phyloP scores from a whole-genome alignment of 2,329 filamentous ascomycete species.

The Penicillium sp. region DNA sequence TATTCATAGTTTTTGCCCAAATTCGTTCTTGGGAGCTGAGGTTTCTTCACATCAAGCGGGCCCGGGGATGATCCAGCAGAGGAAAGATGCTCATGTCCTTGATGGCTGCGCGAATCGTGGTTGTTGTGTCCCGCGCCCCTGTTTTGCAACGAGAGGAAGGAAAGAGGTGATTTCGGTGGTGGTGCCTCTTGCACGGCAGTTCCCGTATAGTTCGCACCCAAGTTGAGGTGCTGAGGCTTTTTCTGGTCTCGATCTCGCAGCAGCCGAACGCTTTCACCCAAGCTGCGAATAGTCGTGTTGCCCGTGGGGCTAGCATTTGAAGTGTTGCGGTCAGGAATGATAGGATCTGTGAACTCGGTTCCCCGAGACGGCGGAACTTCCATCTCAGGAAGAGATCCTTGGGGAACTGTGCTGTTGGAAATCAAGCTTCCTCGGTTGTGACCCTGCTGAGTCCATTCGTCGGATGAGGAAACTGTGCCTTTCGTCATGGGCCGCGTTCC shows the following conservation, averaged over 20 bases:
- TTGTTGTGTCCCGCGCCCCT: constrained; percentile 51
- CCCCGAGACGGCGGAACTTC: constrained; percentile 72
- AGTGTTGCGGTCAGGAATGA: constrained; percentile 69
- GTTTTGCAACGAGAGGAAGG: constrained; percentile 68
- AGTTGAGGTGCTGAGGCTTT: constrained; percentile 52
- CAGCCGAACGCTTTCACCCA: constrained; percentile 77
- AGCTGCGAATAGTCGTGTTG: constrained; percentile 61
- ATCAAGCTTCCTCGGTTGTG: constrained; percentile 62
- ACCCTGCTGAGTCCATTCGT: constrained; percentile 48
- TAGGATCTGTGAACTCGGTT: constrained; percentile 77
- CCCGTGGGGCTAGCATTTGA: constrained; percentile 73
- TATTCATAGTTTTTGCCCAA: constrained; percentile 82
- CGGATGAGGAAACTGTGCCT: constrained; percentile 37
- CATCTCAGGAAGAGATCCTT: constrained; percentile 46
- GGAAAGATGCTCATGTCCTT: constrained; percentile 81
- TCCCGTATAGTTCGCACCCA: constrained; percentile 63
- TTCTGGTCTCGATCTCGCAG: constrained; percentile 59
- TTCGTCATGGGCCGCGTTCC: constrained; percentile 56
- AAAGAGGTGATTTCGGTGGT: constrained; percentile 69
- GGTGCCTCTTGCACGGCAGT: constrained; percentile 59
- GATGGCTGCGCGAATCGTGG: constrained; percentile 68
- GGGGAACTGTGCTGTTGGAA: constrained; percentile 52
- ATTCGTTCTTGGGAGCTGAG: constrained; percentile 36
- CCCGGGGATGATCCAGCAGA: constrained; percentile 76
- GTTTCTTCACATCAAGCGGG: constrained; percentile 54